Evolutionary conservation across 2,329 filamentous ascomycete species (phyloP), one percentile per base, ranked within the genome.

Genomic region (Ustulina deusta): DNA sequence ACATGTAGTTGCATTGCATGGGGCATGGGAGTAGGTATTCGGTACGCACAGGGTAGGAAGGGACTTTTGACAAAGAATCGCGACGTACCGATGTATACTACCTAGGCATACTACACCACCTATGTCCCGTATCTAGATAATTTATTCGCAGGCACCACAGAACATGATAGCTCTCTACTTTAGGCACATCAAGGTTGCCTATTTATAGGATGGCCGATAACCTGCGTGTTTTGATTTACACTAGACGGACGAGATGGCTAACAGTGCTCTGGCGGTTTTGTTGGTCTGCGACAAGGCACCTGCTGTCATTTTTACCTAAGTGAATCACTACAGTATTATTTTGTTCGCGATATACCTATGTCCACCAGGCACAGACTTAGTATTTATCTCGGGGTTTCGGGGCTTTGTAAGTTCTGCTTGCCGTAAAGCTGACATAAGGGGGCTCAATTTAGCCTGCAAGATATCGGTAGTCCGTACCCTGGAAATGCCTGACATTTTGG

Each of bases 11-110:
- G 61, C 55, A 64, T 57, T 65, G 65, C 56, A 69, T 66, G 27
- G 38, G 13, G 52, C 52, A 22, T 17, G 49, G 25, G 34, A 51
- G 56, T 34, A 36, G 6, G 7, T 54, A 61, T 38, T 61, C 22
- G 34, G 29, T 59, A 58, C 62, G 32, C 55, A 32, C 58, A 49
- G 51, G 49, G 60, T 32, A 51, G 48, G 32, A 10, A 65, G 66
- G 63, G 66, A 66, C 66, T 69, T 66, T 66, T 69, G 63, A 64
- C 61, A 68, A 46, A 56, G 51, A 36, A n/a, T 52, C 13, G 25
- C 46, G n/a, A n/a, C n/a, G n/a, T n/a, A n/a, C n/a, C 9, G 9
- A 3, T 46, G 40, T 6, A 42, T 6, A 42, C 17, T 4, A 2
- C 15, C 17, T 42, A n/a, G n/a, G n/a, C n/a, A n/a, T n/a, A n/a